These are phyloP conservation scores for Xylariaceae sp. DNA, from an alignment of 2,329 filamentous ascomycete species.

Conservation along the genomic window DNA sequence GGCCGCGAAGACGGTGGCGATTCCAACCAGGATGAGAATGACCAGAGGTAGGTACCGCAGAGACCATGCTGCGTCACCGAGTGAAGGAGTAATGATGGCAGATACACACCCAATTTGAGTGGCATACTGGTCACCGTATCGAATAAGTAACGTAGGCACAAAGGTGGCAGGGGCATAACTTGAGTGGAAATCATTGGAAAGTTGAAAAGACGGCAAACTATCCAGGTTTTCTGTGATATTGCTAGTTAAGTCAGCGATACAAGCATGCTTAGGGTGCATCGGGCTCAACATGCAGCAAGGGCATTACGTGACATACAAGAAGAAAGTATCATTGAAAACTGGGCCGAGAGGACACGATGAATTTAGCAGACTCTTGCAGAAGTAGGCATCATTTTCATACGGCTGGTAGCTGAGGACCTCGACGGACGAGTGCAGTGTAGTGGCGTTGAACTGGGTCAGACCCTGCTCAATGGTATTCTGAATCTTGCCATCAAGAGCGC, in stretches of 20 bases:
- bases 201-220: conserved; percentile 65
- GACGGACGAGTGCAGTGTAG: conserved; percentile 69
- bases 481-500: conserved; percentile 72
- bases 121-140: conserved; percentile 64
- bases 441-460: conserved; percentile 51
- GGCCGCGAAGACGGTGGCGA: conserved; percentile 78
- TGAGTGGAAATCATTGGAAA: conserved; percentile 72
- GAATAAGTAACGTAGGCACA: conserved; percentile 66
- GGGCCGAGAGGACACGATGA: conserved; percentile 72
- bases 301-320: conserved; percentile 31
- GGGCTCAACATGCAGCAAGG: background rate
- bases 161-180: conserved; percentile 84
- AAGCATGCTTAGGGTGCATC: conserved; percentile 3
- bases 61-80: conserved; percentile 67
- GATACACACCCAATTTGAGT: conserved; percentile 75
- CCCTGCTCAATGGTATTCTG: conserved; percentile 51
- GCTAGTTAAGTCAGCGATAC: conserved; percentile 12
- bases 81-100: conserved; percentile 76
- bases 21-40: conserved; percentile 72
- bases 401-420: conserved; percentile 76
- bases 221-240: conserved; percentile 28
- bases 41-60: conserved; percentile 73
- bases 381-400: conserved; percentile 52
- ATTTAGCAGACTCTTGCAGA: conserved; percentile 63
- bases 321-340: conserved; percentile 51